Evolutionary conservation across 257 asterid species (phyloP), one percentile per base, ranked within the genome.

Genomic region (Solanum tacnaense): DNA sequence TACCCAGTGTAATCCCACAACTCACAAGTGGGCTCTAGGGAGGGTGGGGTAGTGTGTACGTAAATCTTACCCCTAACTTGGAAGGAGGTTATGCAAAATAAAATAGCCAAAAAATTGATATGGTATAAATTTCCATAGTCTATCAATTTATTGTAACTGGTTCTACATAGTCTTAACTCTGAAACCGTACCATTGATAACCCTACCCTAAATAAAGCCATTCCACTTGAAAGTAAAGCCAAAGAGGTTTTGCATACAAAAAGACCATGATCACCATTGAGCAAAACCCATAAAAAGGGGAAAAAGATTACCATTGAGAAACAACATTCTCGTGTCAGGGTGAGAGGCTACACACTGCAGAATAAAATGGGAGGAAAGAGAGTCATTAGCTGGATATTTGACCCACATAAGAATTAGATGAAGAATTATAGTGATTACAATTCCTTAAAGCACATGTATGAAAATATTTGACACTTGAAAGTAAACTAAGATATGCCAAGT

Each of bases 301-400:
- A 35, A 62, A 85, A 39, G 68, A 60, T 56, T 95, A 96, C 99
- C 99, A 86, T 94, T 94, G 84, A 97, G 96, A 93, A 97, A 97
- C 85, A 91, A 88, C 96, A 92, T 94, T 93, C 99, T 93, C 39
- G 99, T 97, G 89, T 95, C 96, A 1, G 96, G 94, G 92, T 97
- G 99, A 76, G 98, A 96, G 84, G 99, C 99, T 90, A 97, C 99
- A 86, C 99, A 95, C 99, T 97, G 98, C 92, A 92, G 90, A 82
- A 29, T 29, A 9, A 82, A 82, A 49, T 10, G 15, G 41, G 31
- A 82, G 20, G 70, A 82, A 46, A 49, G 39, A 81, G 70, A 18
- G 13, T 3, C 85, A 82, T 81, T 46, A 81, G 68, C 9, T 46
- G 65, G 65, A 18, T 38, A 9, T 29, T 82, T 82, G 41, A 49